Conservation (phyloP, 208 protist species). For the Wallacemonas rigidus region DNA sequence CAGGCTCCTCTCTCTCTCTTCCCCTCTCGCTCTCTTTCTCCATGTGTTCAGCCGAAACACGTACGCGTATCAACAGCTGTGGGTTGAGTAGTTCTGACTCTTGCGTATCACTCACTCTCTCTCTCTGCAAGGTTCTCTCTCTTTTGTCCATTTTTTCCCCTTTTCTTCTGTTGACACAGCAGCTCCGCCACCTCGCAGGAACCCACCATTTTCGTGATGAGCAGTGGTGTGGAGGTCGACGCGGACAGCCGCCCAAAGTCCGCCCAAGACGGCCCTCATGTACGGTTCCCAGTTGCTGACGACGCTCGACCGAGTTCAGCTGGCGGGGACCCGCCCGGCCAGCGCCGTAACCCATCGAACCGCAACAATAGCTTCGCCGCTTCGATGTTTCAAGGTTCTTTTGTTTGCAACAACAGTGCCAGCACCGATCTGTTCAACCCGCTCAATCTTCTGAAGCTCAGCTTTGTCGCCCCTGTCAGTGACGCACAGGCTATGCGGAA, state of each 20-base stretch:
- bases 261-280: background rate
- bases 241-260: background rate
- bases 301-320: background rate
- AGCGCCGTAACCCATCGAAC: background rate
- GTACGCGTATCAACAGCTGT: too few relatives aligned
- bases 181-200: background rate
- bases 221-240: background rate
- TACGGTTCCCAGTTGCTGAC: constrained; percentile 2
- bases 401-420: background rate
- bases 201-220: background rate
- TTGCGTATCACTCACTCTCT: too few relatives aligned
- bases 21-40: background rate
- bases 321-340: background rate
- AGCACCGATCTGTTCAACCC: constrained; percentile 1
- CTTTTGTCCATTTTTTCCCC: too few relatives aligned
- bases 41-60: background rate
- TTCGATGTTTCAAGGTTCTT: background rate
- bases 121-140: too few relatives aligned
- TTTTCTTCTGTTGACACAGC: too few relatives aligned
- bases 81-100: too few relatives aligned
- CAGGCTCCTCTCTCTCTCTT: background rate
- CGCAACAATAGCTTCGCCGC: constrained; percentile 13
- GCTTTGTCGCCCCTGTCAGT: constrained; percentile 34
- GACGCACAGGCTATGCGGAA: constrained; percentile 31
- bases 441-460: constrained; percentile 27